These are phyloP conservation scores for Geotrichum phurueaensis DNA, from an alignment of 1,139 yeast genomes.

Conservation along the genomic window DNA sequence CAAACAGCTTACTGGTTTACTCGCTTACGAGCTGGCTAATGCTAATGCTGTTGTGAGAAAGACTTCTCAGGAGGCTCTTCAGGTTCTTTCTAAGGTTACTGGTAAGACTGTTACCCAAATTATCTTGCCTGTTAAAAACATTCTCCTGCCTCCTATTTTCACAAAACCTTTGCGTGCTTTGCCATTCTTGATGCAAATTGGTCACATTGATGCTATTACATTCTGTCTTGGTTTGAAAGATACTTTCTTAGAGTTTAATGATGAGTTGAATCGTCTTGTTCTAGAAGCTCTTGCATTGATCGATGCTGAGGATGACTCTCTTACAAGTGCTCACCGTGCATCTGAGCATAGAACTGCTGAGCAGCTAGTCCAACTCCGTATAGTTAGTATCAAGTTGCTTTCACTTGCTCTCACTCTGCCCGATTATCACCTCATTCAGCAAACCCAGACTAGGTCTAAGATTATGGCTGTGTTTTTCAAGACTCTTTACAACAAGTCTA, in stretches of 20 bases:
- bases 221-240: slow-evolving; percentile 78
- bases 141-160: slow-evolving; percentile 85
- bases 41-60: slow-evolving; percentile 77
- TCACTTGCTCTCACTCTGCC: slow-evolving; percentile 66
- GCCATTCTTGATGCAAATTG: slow-evolving; percentile 98
- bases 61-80: slow-evolving; percentile 70
- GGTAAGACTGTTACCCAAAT: slow-evolving; percentile 64
- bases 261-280: slow-evolving; percentile 75
- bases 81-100: slow-evolving; percentile 63
- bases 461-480: slow-evolving; percentile 92
- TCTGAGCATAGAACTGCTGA: slow-evolving; percentile 84
- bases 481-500: slow-evolving; percentile 78
- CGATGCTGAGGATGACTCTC: slow-evolving; percentile 95
- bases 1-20: slow-evolving; percentile 75
- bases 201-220: slow-evolving; percentile 92
- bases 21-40: slow-evolving; percentile 88
- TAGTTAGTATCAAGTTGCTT: slow-evolving; percentile 78
- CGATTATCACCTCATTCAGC: slow-evolving; percentile 50
- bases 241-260: slow-evolving; percentile 79
- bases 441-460: slow-evolving; percentile 76
- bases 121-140: slow-evolving; percentile 75
- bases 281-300: slow-evolving; percentile 90
- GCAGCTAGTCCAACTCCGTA: slow-evolving; percentile 77
- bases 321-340: slow-evolving; percentile 79
- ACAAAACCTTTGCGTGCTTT: slow-evolving; percentile 94